Conservation (phyloP, 1,139 yeast species). For the Groenewaldozyma auringiensis region DNA sequence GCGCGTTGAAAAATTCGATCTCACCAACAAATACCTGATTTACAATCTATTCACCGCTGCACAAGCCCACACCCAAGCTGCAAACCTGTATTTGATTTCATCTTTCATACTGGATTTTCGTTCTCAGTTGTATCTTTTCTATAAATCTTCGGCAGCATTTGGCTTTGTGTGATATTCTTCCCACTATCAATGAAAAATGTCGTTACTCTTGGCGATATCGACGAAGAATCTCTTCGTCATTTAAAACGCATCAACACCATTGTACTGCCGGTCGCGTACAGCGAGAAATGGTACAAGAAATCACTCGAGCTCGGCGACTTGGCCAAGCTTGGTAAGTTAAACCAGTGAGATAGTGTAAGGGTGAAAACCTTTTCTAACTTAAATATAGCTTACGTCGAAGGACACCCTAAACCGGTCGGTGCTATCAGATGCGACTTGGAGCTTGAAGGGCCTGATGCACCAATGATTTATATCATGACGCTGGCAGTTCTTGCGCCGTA, state of each 20-base stretch:
- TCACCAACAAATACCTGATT: no score
- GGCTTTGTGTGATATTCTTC: no score
- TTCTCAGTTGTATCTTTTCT: no score
- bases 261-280: conserved; percentile 40
- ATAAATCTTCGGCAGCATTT: no score
- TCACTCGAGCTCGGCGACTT: conserved; percentile 33
- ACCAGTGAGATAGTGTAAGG: not conserved
- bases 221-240: conserved; percentile 24
- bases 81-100: no score
- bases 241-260: conserved; percentile 59
- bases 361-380: not conserved
- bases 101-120: no score
- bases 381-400: conserved; percentile 45
- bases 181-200: not conserved
- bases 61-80: no score
- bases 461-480: conserved; percentile 55
- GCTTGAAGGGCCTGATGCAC: conserved; percentile 37
- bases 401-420: conserved; percentile 54
- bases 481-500: conserved; percentile 60
- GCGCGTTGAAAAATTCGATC: no score
- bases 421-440: conserved; percentile 41
- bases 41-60: no score
- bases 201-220: not conserved
- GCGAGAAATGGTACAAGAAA: conserved; percentile 44
- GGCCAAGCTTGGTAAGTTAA: conserved; percentile 25